Percentiles rank a stretch among this genome's conserved stretches.
These are phyloP conservation scores for Geotrichum carabidarum DNA, from an alignment of 1,139 yeast species.

Conservation along the genomic window DNA sequence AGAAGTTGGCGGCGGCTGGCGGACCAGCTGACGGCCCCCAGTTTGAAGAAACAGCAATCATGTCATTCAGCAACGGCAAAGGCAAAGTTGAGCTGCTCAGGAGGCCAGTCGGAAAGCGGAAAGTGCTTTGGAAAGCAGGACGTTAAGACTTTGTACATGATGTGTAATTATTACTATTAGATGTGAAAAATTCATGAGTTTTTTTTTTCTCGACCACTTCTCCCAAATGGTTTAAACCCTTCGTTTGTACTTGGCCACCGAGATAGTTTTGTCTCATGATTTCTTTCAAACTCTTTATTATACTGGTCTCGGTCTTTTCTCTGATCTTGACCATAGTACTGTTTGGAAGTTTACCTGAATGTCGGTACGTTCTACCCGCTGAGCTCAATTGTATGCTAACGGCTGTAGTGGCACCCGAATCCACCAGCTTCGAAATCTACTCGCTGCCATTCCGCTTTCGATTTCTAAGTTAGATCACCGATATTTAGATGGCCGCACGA, in stretches of 20 bases:
- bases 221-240: neutral
- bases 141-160: slow-evolving; percentile 12
- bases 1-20: slow-evolving; percentile 17
- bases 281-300: slow-evolving; percentile 8
- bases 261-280: neutral
- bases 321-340: slow-evolving; percentile 35
- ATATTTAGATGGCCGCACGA: slow-evolving; percentile 9
- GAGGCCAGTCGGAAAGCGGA: slow-evolving; percentile 31
- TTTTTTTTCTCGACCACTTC: neutral
- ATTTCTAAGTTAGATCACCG: slow-evolving; percentile 11
- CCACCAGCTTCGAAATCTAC: slow-evolving; percentile 20
- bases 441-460: slow-evolving; percentile 12
- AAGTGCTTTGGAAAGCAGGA: slow-evolving; percentile 35
- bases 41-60: slow-evolving; percentile 35
- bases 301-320: slow-evolving; percentile 26
- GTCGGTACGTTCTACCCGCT: slow-evolving; percentile 30
- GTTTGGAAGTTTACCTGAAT: slow-evolving; percentile 54
- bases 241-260: neutral
- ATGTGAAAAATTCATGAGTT: neutral
- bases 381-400: slow-evolving; percentile 34
- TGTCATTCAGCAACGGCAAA: slow-evolving; percentile 37
- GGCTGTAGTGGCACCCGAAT: slow-evolving; percentile 22
- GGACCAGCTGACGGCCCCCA: slow-evolving; percentile 11
- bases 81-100: slow-evolving; percentile 37
- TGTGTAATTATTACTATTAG: too few relatives aligned